Evolutionary conservation across 106 monocot genomes (phyloP), one percentile per base, ranked within the genome.

Genomic region (Dioscorea zingiberensis): DNA sequence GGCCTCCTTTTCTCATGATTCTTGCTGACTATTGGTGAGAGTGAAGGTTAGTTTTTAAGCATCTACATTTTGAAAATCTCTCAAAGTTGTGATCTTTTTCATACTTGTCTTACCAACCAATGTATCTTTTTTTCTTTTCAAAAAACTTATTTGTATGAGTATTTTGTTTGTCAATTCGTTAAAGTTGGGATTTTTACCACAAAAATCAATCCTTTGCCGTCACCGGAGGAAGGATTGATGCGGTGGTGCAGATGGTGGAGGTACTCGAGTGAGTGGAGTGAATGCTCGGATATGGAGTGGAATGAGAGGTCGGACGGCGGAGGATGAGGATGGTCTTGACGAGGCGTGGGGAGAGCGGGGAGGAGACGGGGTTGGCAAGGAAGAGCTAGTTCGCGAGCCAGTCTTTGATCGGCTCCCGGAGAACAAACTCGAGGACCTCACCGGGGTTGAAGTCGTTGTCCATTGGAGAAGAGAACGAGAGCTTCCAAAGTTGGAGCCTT

Each of bases 371-470:
- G 47, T 79, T 67, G 59, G 71, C 55, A 54, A 69, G 54, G 59
- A 79, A 44, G 55, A 79, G 55, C 22, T 63, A 59, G 30, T 71
- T 29, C 8, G 54, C 68, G 19, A 84, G 67, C 24, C 19, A 32
- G 30, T 84, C 78, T 1, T 75, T 68, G 26, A 76, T 54, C 29
- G 71, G 75, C 32, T 84, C 71, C 2, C 78, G 78, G 54, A 84
- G 83, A 25, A 79, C 51, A 64, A 84, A 84, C 25, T 84, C 83
- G 45, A 84, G 64, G 54, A 84, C 67, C 78, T 6, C 38, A 2
- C 0, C 38, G 10, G 38, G 9, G 9, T 38, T 38, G 38, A 38
- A 38, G 38, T 38, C 38, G 4, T 38, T 10, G 38, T 38, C 38
- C n/a, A n/a, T n/a, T 6, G 38, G 38, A 38, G 38, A n/a, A n/a